Percentiles rank a stretch among this genome's conserved stretches.
These are phyloP conservation scores for Dendrothele bispora DNA, from an alignment of 768 basidiomycete genomes.

Conservation along the genomic window DNA sequence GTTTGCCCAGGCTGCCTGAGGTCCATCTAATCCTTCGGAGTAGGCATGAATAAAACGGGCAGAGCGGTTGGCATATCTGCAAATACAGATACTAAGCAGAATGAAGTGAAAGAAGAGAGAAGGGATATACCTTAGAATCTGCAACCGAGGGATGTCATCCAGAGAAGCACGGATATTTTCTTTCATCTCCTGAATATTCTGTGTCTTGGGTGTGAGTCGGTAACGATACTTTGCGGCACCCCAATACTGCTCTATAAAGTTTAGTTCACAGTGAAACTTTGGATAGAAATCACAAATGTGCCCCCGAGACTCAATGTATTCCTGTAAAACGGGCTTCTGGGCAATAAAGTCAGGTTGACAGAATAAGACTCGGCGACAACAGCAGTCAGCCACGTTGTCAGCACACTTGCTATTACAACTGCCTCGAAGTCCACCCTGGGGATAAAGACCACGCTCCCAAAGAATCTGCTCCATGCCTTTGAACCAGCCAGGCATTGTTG, in stretches of 20 bases:
- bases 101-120: no score
- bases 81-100: no score
- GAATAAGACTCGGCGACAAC: slow-evolving; percentile 5
- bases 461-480: slow-evolving; percentile 35
- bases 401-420: slow-evolving; percentile 23
- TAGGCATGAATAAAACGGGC: no score
- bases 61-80: no score
- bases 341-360: slow-evolving; percentile 2
- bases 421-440: slow-evolving; percentile 15
- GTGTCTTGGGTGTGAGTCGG: no score
- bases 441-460: slow-evolving; percentile 19
- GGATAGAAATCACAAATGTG: slow-evolving; percentile 8
- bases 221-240: no score
- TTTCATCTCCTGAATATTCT: no score
- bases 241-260: slow-evolving; percentile 8
- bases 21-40: no score
- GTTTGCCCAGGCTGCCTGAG: no score
- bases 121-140: no score
- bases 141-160: no score
- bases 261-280: slow-evolving; percentile 5
- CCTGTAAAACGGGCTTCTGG: neutral
- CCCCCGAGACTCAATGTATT: neutral
- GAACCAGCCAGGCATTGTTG: slow-evolving; percentile 29
- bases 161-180: no score
- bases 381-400: neutral